phyloP scores from a whole-genome alignment of 495 filamentous ascomycete genomes.

The Filosporella fistucella region DNA sequence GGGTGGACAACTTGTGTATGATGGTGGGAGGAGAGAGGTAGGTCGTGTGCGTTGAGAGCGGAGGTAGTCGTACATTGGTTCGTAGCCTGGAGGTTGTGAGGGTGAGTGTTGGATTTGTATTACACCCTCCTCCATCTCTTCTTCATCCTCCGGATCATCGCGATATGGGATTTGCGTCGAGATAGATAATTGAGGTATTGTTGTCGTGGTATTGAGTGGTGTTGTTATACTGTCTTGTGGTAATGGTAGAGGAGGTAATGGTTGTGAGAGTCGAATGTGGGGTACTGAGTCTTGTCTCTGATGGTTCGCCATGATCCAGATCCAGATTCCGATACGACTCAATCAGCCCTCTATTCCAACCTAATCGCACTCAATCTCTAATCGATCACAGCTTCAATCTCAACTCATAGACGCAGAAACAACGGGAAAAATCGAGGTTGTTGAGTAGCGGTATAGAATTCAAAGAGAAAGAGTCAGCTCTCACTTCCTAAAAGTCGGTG shows the following conservation, averaged over 20 bases:
- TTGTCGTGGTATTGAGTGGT: neutral
- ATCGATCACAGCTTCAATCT: too few relatives aligned
- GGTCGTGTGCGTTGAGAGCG: constrained; percentile 10
- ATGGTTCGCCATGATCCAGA: constrained; percentile 19
- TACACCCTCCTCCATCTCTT: neutral
- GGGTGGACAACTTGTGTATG: neutral
- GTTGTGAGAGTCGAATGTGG: constrained; percentile 14
- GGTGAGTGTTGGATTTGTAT: neutral
- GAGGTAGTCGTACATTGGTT: constrained; percentile 24
- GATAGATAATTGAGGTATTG: constrained; percentile 3
- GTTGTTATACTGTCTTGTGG: neutral
- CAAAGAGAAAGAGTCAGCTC: too few relatives aligned
- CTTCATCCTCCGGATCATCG: constrained; percentile 13
- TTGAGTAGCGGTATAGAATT: too few relatives aligned
- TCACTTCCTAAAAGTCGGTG: too few relatives aligned
- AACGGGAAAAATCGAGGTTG: too few relatives aligned
- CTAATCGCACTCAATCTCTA: too few relatives aligned
- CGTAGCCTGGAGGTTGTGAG: constrained; percentile 13
- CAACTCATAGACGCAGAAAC: too few relatives aligned
- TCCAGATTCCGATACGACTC: too few relatives aligned
- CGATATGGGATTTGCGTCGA: constrained; percentile 11
- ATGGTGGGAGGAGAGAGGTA: neutral
- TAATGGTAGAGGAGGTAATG: constrained; percentile 15
- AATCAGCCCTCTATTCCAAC: too few relatives aligned
- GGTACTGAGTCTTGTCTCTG: neutral